These are phyloP conservation scores for Fusarium odoratissimum DNA, from an alignment of 2,329 filamentous ascomycete species.

Conservation along the genomic window DNA sequence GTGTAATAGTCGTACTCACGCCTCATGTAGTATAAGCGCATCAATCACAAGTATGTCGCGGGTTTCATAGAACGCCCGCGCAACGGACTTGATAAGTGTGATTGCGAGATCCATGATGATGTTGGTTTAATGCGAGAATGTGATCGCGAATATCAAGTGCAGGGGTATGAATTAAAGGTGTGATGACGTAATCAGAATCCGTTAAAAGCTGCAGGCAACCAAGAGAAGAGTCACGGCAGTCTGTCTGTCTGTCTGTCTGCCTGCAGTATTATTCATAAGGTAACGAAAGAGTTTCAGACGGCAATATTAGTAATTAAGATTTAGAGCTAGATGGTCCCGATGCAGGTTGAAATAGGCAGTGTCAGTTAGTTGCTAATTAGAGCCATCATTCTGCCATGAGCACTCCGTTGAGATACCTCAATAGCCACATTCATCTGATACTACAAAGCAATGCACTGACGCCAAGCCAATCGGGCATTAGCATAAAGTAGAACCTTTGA, in stretches of 20 bases:
- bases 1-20: slow-evolving; percentile 61
- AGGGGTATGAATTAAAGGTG: not conserved
- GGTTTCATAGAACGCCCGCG: slow-evolving; percentile 87
- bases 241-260: not conserved
- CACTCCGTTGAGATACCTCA: not conserved
- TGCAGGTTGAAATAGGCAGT: not conserved
- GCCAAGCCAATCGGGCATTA: not conserved
- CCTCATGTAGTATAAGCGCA: slow-evolving; percentile 84
- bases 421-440: not conserved
- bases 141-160: not conserved
- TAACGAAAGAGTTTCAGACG: not conserved
- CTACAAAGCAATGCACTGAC: not conserved
- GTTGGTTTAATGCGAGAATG: slow-evolving; percentile 9
- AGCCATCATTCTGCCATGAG: not conserved
- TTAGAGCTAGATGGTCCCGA: not conserved
- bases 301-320: not conserved
- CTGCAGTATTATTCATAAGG: not conserved
- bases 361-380: not conserved
- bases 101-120: slow-evolving; percentile 67
- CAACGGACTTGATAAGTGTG: slow-evolving; percentile 85
- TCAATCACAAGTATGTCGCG: slow-evolving; percentile 88
- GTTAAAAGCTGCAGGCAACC: not conserved
- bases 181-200: slow-evolving; percentile 1
- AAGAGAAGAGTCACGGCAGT: not conserved
- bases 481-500: not conserved